Evolutionary conservation across 108 stramenopile genomes (phyloP), one percentile per base, ranked within the genome.

Genomic region (Chaetoceros muelleri): DNA sequence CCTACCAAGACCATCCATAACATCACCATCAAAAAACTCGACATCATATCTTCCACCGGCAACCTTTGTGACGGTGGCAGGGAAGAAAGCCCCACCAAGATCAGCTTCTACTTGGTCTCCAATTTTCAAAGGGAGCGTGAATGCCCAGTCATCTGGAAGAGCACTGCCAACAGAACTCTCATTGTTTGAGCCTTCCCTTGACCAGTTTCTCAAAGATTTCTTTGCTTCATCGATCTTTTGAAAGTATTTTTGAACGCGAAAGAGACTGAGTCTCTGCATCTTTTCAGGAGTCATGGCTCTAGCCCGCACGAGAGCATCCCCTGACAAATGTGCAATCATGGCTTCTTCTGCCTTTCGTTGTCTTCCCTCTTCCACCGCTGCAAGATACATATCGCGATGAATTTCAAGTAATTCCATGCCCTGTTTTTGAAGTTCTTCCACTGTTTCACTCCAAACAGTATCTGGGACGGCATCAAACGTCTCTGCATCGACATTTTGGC

Each of bases 341-440:
- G 78, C 78, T 19, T 68, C 70, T 57, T 87, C 85, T 17, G 78
- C 70, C 53, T 78, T 70, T 13, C 88, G 64, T 28, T 66, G 61
- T 34, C 73, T 62, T 40, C 84, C 82, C 57, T 90, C 88, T 56
- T 90, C 81, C 10, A 90, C 47, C 3, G 88, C 88, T 21, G 88
- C 84, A 25, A 86, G 25, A 48, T 86, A 90, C 88, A 90, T 90
- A 61, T 90, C 84, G 27, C 82, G 67, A 60, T 90, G 87, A 40
- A 79, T 80, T 13, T 83, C 79, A 46, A 85, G 55, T 30, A 85
- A 59, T 53, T 76, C 68, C 48, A 63, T 67, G 17, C 87, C 87
- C 22, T 84, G 66, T 19, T 72, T 46, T 61, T 71, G 63, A 28
- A 88, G 44, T n/a, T 71, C 59, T 48, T 68, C 66, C 16, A 82